Percentiles rank a stretch among this genome's conserved stretches.
Evolutionary conservation across 108 stramenopile species (phyloP).

Genomic region (Aurantiochytrium sp.): DNA sequence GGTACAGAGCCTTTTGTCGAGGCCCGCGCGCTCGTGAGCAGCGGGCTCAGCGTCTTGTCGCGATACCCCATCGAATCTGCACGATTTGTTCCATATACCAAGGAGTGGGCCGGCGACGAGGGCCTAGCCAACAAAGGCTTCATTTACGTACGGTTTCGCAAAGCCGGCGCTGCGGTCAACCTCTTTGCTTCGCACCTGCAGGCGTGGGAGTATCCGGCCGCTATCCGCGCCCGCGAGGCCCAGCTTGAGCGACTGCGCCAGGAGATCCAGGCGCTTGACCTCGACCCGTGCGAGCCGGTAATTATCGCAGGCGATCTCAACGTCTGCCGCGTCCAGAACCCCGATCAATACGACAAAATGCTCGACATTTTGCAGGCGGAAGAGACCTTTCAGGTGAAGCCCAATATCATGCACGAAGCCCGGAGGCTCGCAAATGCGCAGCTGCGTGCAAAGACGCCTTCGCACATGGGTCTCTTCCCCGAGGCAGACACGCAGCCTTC

Average conservation of each 20-base stretch:
- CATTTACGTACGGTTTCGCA: background rate
- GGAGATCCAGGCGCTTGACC: background rate
- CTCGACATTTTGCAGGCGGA: background rate
- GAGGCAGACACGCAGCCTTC: too few relatives aligned
- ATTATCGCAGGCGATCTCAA: background rate
- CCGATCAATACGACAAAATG: background rate
- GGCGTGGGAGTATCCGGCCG: background rate
- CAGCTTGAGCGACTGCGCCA: background rate
- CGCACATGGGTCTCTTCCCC: too few relatives aligned
- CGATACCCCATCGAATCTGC: background rate
- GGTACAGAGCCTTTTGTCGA: background rate
- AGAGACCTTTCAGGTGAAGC: background rate
- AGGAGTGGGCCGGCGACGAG: background rate
- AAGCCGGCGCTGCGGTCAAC: background rate
- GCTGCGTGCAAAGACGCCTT: too few relatives aligned
- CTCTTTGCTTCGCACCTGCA: background rate
- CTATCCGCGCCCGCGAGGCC: background rate
- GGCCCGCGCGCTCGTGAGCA: background rate
- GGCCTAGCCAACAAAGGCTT: background rate
- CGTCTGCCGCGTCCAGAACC: background rate
- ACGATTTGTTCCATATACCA: background rate
- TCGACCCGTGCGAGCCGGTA: background rate
- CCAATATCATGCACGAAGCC: background rate
- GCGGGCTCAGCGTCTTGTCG: background rate
- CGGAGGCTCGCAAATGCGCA: too few relatives aligned